Evolutionary conservation across 352 stramenopile genomes (phyloP).

Genomic region (Phytophthora podocarpi): DNA sequence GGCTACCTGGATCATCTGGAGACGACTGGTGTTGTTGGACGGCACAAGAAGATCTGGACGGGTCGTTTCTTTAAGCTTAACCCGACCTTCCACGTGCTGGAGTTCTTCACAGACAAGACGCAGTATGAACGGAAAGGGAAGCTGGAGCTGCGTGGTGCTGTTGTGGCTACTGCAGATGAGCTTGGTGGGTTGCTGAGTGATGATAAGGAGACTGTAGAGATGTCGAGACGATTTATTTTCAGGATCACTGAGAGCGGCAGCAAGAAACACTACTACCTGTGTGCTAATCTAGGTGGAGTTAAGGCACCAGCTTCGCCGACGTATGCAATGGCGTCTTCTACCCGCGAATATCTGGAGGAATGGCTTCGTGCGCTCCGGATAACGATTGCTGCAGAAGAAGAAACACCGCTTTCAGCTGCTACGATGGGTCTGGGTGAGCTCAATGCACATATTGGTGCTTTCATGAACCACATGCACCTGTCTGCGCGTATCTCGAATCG

Average conservation of each 20-base stretch:
- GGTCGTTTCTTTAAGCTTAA: slow-evolving; percentile 58
- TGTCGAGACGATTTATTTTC: slow-evolving; percentile 73
- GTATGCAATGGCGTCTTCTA: slow-evolving; percentile 34
- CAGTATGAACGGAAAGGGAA: slow-evolving; percentile 47
- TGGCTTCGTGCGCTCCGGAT: slow-evolving; percentile 57
- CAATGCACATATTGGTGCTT: slow-evolving; percentile 44
- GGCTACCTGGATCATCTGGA: slow-evolving; percentile 69
- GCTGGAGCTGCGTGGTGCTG: slow-evolving; percentile 47
- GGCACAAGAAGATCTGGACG: slow-evolving; percentile 51
- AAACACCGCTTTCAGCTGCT: not conserved
- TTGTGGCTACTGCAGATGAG: slow-evolving; percentile 59
- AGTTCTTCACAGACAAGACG: slow-evolving; percentile 59
- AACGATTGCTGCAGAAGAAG: not conserved
- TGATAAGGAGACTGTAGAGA: slow-evolving; percentile 46
- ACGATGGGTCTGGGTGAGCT: slow-evolving; percentile 45
- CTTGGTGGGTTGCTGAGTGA: slow-evolving; percentile 45
- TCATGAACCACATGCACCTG: slow-evolving; percentile 60
- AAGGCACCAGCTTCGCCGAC: slow-evolving; percentile 2
- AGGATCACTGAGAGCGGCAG: slow-evolving; percentile 44
- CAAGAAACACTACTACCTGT: slow-evolving; percentile 59
- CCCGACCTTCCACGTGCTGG: slow-evolving; percentile 52
- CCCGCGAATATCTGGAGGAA: slow-evolving; percentile 47
- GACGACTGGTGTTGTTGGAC: slow-evolving; percentile 19
- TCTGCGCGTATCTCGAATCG: slow-evolving; percentile 45
- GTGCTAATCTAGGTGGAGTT: slow-evolving; percentile 40